These are phyloP conservation scores for Spizellomyces punctatus DNA, from an alignment of 192 early-diverging fungal genomes.

Conservation along the genomic window DNA sequence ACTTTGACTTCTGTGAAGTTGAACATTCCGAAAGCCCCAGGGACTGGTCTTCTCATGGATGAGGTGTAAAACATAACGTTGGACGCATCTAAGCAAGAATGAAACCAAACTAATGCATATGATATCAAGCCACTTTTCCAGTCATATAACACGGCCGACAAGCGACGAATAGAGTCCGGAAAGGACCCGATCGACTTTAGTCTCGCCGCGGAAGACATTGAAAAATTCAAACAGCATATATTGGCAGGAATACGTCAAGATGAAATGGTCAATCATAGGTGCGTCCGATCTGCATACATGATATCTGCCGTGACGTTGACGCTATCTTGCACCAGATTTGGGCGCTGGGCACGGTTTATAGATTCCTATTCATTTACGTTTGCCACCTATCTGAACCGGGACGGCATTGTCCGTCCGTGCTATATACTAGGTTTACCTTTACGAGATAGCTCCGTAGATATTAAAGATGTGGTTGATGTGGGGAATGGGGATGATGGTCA, in stretches of 20 bases:
- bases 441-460: too few relatives aligned
- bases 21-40: conserved; percentile 97
- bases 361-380: not conserved
- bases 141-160: not conserved
- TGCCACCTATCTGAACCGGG: not conserved
- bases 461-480: too few relatives aligned
- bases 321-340: not conserved
- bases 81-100: too few relatives aligned
- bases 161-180: not conserved
- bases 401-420: too few relatives aligned
- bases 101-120: too few relatives aligned
- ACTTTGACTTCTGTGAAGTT: conserved; percentile 69
- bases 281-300: not conserved
- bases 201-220: not conserved
- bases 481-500: too few relatives aligned
- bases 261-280: conserved; percentile 1
- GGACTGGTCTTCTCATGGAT: conserved; percentile 83
- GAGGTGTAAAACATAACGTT: not conserved
- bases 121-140: not conserved
- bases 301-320: not conserved
- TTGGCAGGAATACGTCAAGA: not conserved
- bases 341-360: not conserved
- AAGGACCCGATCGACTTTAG: not conserved
- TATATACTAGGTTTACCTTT: too few relatives aligned
- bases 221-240: not conserved